Conservation (phyloP, 805 yeast genomes). For the Cyberlindnera maclurae region DNA sequence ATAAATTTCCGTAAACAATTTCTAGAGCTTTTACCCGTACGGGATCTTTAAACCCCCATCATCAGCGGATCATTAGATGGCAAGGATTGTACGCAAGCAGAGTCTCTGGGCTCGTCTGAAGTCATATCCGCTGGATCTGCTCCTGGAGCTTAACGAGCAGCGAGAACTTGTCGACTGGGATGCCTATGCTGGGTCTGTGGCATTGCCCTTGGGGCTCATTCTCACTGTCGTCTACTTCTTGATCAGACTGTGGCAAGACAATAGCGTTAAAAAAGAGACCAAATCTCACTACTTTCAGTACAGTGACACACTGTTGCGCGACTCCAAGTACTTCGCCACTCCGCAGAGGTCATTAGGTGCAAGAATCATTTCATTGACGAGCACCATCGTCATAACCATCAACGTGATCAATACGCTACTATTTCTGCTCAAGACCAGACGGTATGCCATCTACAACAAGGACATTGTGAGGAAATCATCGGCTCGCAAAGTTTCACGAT, state of each 20-base stretch:
- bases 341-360: slow-evolving; percentile 4
- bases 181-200: slow-evolving; percentile 18
- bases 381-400: slow-evolving; percentile 12
- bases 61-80: slow-evolving; percentile 8
- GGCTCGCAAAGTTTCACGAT: slow-evolving; percentile 15
- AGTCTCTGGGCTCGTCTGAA: slow-evolving; percentile 13
- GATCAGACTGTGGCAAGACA: slow-evolving; percentile 20
- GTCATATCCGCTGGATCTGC: slow-evolving; percentile 22
- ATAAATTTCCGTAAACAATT: not conserved
- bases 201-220: slow-evolving; percentile 19
- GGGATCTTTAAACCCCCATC: too few species aligned
- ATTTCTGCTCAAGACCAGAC: slow-evolving; percentile 20
- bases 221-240: slow-evolving; percentile 21
- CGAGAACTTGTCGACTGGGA: slow-evolving; percentile 25
- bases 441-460: slow-evolving; percentile 21
- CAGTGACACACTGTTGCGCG: slow-evolving; percentile 8
- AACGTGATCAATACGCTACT: slow-evolving; percentile 16
- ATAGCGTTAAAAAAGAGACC: slow-evolving; percentile 3
- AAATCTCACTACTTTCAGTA: slow-evolving; percentile 8
- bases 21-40: too few species aligned
- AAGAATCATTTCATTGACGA: slow-evolving; percentile 4
- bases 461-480: slow-evolving; percentile 11
- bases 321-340: slow-evolving; percentile 17
- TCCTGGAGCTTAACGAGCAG: slow-evolving; percentile 21
- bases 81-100: slow-evolving; percentile 16